Base-by-base conservation (phyloP, 192 early-diverging fungal genomes). In the Dissophora globulifera region DNA sequence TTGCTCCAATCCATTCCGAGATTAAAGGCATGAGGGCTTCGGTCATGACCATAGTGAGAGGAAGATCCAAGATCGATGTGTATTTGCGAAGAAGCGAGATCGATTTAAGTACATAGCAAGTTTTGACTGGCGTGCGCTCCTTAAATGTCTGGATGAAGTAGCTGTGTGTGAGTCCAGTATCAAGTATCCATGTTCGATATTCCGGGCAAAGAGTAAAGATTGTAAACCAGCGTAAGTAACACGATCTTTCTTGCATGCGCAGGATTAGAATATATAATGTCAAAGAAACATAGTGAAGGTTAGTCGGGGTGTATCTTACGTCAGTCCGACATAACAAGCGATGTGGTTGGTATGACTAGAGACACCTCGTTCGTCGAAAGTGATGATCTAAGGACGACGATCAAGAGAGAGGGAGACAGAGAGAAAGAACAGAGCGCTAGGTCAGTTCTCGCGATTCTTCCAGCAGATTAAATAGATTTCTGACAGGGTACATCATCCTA, bases 341-440 rank as follows among this genome's bases (percentile, higher is more conserved):
- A 89, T 83, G 69, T 98, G 96, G 78, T 98, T 98, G 38, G 84
- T 79, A 62, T 98, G 96, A 0, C 92, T 93, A n/a, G 93, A 95
- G 33, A 98, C 85, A 1, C 96, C 96, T 23, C 85, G 69, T 9
- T 83, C 69, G 78, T 98, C 96, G 83, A 97, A 98, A 0, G 96
- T 98, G 22, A 96, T 86, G 20, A 96, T 84, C 86, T 87, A 83
- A 54, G 43, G 10, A 25, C 13, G 27, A 23, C n/a, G n/a, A n/a
- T n/a, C n/a, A n/a, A 35, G 42, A 17, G 56, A 52, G 42, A 16
- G 20, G 25, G n/a, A n/a, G 15, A 26, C 3, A 43, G 17, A 38
- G 22, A 33, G 7, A 20, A 16, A 2, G 30, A 54, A 15, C 20
- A 31, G n/a, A 38, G 20, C n/a, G n/a, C n/a, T n/a, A n/a, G n/a